Evolutionary conservation across 2,329 filamentous ascomycete genomes (phyloP).

Genomic region (Clarireedia monteithiana): DNA sequence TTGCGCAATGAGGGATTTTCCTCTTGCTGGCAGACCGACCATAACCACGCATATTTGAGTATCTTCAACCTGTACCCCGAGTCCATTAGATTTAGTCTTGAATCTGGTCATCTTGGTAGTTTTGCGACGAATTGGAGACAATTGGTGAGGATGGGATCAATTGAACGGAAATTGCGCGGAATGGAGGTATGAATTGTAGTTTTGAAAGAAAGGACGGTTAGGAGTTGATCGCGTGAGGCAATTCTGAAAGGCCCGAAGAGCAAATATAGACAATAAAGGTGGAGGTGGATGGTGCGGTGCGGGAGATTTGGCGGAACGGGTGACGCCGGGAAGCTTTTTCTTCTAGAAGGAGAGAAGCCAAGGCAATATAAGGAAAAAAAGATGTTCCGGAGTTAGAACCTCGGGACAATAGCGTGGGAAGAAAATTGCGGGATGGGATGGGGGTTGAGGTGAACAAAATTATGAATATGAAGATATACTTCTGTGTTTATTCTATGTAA

Average conservation of each 20-base stretch:
- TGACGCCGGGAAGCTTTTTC: background rate
- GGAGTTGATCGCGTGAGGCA: constrained; percentile 4
- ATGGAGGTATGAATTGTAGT: background rate
- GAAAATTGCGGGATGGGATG: too few relatives aligned
- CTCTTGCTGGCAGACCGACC: constrained; percentile 91
- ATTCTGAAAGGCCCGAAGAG: background rate
- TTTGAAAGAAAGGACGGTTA: background rate
- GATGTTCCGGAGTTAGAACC: background rate
- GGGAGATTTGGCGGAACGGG: background rate
- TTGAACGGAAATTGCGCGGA: background rate
- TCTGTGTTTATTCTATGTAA: too few relatives aligned
- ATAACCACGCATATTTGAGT: constrained; percentile 97
- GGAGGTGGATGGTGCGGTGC: background rate
- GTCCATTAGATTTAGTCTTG: constrained; percentile 45
- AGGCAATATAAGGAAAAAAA: background rate
- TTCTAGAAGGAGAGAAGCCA: background rate
- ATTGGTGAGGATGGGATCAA: background rate
- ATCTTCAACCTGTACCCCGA: constrained; percentile 84
- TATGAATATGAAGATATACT: too few relatives aligned
- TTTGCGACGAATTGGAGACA: background rate
- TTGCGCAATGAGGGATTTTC: constrained; percentile 95
- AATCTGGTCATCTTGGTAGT: constrained; percentile 20
- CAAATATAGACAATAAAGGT: background rate
- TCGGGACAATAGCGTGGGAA: background rate
- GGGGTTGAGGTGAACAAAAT: too few relatives aligned